Evolutionary conservation across 2,329 filamentous ascomycete species (phyloP), one percentile per base, ranked within the genome.

Genomic region (Pyrenochaeta sp.): DNA sequence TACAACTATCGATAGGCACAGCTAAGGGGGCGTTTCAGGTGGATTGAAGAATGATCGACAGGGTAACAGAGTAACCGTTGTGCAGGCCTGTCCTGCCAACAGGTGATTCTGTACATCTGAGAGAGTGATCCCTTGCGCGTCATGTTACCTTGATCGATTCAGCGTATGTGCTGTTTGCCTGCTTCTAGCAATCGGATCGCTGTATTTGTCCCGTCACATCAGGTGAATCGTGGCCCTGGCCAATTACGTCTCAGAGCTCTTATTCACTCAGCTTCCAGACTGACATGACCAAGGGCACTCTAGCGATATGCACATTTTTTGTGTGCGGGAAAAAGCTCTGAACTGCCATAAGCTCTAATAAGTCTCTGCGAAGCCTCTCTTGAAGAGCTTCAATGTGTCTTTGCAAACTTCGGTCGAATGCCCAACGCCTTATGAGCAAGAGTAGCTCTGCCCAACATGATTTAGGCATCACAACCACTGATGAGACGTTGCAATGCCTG

Each of bases 71-170:
- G 6, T 15, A 44, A 27, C 9, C 19, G 40, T 32, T 40, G 27
- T 49, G 52, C 53, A 54, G 24, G 50, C 40, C 34, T 52, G 48
- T 54, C 37, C 39, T 57, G 42, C 42, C 45, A 39, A 46, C 50
- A 46, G n/a, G 39, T 50, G 44, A 42, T 49, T 54, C 52, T 54
- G 43, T 42, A 45, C 46, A 56, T 45, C 50, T 46, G 27, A 46
- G 39, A 47, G 27, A 49, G 27, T 30, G 34, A 28, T 50, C 42
- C 52, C 58, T 63, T 60, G 63, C 59, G 48, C 52, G 51, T 55
- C 39, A 47, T 46, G 45, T 52, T 44, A 49, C 36, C 32, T 32
- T 19, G 9, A 28, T 25, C 43, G 36, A 28, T 43, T 19, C 12
- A 24, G 40, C 40, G 19, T 43, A 40, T 22, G 19, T 25, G 7